Evolutionary conservation across 352 stramenopile species (phyloP).

Genomic region (Pythium vanterpoolii): DNA sequence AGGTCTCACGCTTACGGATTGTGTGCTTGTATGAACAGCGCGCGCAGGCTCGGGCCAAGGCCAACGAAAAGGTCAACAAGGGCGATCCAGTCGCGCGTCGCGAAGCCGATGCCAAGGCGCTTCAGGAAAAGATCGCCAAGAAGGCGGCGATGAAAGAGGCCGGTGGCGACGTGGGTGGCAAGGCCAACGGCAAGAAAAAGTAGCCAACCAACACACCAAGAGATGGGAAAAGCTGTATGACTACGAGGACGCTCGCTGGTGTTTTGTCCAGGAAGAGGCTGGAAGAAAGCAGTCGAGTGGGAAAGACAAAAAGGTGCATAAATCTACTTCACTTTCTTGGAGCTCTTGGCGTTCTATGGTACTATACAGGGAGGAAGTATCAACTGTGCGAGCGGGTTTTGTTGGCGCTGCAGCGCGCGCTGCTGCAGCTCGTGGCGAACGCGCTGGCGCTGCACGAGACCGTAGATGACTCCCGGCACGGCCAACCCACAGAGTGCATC

Average conservation of each 20-base stretch:
- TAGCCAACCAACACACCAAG: no score
- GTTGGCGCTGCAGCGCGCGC: neutral
- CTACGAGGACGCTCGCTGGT: no score
- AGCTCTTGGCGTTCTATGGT: neutral
- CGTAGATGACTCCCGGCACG: slow-evolving; percentile 6
- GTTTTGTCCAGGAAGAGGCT: no score
- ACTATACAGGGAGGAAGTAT: neutral
- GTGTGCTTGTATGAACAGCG: slow-evolving; percentile 33
- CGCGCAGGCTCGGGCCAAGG: slow-evolving; percentile 57
- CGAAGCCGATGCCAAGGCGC: slow-evolving; percentile 71
- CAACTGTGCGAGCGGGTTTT: neutral
- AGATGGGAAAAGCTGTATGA: no score
- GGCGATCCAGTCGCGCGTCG: slow-evolving; percentile 61
- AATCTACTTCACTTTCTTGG: neutral
- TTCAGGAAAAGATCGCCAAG: slow-evolving; percentile 79
- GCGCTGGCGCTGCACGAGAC: neutral
- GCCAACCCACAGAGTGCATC: neutral
- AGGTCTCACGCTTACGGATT: neutral
- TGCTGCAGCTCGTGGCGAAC: neutral
- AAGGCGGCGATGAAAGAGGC: slow-evolving; percentile 65
- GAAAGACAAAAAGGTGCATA: no score
- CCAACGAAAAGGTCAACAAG: slow-evolving; percentile 18
- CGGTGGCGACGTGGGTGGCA: slow-evolving; percentile 24
- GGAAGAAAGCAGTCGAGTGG: no score
- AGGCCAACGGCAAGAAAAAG: slow-evolving; percentile 21